These are phyloP conservation scores for Stropharia rugosoannulata DNA, from an alignment of 768 basidiomycete genomes.

Conservation along the genomic window DNA sequence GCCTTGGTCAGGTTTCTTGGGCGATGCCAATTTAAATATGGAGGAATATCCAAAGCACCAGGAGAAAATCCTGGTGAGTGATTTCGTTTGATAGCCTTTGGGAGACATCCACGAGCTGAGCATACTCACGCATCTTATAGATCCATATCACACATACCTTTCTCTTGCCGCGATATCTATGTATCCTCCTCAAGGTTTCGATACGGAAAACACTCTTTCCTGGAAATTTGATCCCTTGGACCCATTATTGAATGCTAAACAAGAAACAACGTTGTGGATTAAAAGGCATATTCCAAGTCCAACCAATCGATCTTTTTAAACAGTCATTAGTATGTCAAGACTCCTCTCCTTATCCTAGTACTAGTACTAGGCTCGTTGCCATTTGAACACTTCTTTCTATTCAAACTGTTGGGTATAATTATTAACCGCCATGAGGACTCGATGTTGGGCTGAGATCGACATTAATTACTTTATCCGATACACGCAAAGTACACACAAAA, in stretches of 20 bases:
- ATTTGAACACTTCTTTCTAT: neutral
- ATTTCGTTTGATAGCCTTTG: neutral
- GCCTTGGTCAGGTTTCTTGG: slow-evolving; percentile 66
- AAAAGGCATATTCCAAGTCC: slow-evolving; percentile 48
- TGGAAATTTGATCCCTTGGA: slow-evolving; percentile 67
- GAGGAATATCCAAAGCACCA: slow-evolving; percentile 86
- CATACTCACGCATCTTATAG: slow-evolving; percentile 32
- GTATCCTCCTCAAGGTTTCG: slow-evolving; percentile 44
- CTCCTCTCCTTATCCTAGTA: neutral
- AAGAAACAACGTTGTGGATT: slow-evolving; percentile 68
- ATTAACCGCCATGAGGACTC: neutral
- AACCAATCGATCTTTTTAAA: neutral
- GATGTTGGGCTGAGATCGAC: slow-evolving; percentile 1
- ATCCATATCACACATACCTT: slow-evolving; percentile 96
- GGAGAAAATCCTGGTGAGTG: slow-evolving; percentile 73
- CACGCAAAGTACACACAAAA: too few species aligned
- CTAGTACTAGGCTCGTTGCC: neutral
- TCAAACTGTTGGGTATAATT: neutral
- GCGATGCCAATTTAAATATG: slow-evolving; percentile 82
- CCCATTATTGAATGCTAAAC: slow-evolving; percentile 68
- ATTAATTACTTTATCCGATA: neutral
- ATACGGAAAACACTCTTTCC: slow-evolving; percentile 29
- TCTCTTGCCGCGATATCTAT: slow-evolving; percentile 81
- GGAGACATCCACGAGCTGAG: neutral
- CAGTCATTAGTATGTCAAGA: neutral